phyloP scores from a whole-genome alignment of 352 stramenopile genomes.

The Phytopythium chamaehyphon region DNA sequence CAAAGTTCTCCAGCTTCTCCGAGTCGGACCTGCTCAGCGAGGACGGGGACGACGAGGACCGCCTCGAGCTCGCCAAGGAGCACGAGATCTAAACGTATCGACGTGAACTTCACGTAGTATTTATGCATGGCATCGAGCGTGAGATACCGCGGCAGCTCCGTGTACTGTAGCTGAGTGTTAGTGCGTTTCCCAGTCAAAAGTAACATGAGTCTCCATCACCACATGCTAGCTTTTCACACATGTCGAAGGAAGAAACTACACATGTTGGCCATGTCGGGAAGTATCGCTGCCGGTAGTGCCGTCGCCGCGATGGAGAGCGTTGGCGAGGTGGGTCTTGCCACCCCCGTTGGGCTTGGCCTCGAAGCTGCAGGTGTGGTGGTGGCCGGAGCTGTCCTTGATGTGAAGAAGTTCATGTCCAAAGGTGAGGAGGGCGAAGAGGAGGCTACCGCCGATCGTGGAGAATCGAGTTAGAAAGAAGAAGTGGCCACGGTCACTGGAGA shows the following conservation, averaged over 20 bases:
- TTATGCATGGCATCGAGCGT: neutral
- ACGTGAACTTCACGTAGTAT: neutral
- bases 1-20: slow-evolving; percentile 62
- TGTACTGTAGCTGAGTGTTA: slow-evolving; percentile 9
- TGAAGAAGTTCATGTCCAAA: too few species aligned
- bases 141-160: neutral
- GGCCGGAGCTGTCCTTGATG: neutral
- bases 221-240: too few species aligned
- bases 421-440: too few species aligned
- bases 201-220: too few species aligned
- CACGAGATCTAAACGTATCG: slow-evolving; percentile 2
- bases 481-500: too few species aligned
- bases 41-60: slow-evolving; percentile 9
- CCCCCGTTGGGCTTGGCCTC: slow-evolving; percentile 8
- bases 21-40: slow-evolving; percentile 28
- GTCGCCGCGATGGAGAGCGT: slow-evolving; percentile 36
- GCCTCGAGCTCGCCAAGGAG: slow-evolving; percentile 1
- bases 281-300: slow-evolving; percentile 23
- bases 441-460: too few species aligned
- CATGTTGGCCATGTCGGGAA: too few species aligned
- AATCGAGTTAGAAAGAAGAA: too few species aligned
- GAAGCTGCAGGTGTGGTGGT: slow-evolving; percentile 6
- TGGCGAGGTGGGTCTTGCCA: slow-evolving; percentile 25
- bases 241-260: too few species aligned
- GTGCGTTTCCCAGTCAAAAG: neutral